Base-by-base conservation (phyloP, 805 yeast species). In the Lipomyces mesembrius region DNA sequence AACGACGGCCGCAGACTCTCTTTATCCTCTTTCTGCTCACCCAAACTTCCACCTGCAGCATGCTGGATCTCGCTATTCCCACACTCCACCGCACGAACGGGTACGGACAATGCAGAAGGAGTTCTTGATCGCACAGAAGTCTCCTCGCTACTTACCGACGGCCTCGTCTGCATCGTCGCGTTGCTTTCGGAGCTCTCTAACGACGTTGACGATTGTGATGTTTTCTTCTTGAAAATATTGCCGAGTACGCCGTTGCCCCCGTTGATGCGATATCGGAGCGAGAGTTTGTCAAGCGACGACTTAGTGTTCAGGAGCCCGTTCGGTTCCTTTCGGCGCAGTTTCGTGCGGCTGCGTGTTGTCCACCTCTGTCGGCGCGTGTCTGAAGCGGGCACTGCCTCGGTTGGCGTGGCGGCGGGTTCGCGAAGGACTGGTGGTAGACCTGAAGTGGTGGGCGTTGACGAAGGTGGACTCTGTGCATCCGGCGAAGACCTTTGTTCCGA, bases 271-370 rank as follows among this genome's bases (percentile, higher is more conserved):
- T 67, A 55, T 14, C 65, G 54, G 8, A 62, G 27, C 5, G 71
- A 67, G 8, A 68, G 59, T 35, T 46, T 59, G 25, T 68, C 71
- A 25, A 68, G 43, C 20, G 71, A 68, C 12, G 71, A 68, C 29
- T 68, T 68, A 9, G 71, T 68, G 20, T 61, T 60, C 29, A 68
- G 60, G 20, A 68, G 65, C 9, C 60, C 61, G 20, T 59, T 65
- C 4, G 66, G 57, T 17, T 43, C 49, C 7, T 43, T 43, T n/a
- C 22, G 22, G 11, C 49, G 49, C 49, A 43, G 22, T 43, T 43
- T 43, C n/a, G 2, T 43, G 22, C 20, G 49, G 11, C 22, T n/a
- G 7, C 9, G n/a, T 43, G 49, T 11, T 2, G 49, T 7, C 49
- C 49, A 43, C 9, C 0, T 43, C 11, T 6, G 20, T 43, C 20